Evolutionary conservation across 768 basidiomycete species (phyloP), one percentile per base, ranked within the genome.

Genomic region (Boletellus emodensis): DNA sequence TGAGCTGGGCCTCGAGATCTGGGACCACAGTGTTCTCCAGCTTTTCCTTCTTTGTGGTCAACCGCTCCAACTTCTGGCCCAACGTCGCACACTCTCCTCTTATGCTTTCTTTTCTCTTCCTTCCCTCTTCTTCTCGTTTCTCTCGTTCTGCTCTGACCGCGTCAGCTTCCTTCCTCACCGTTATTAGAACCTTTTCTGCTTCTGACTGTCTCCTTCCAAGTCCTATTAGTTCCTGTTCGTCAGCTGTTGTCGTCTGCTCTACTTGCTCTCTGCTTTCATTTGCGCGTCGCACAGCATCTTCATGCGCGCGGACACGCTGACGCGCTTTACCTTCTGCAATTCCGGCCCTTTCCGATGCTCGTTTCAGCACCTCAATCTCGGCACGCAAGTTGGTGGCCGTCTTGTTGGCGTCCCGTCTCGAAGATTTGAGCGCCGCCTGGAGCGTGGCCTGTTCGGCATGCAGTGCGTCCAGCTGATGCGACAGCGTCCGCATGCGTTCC

Each of bases 291-390:
- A 87, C 84, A 3, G 91, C 87, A 61, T 95, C 92, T 63, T 94
- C 92, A 35, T 95, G 71, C 1, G 94, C 90, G 11, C 93, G 76
- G 10, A 87, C 82, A 58, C 92, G 94, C 65, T 95, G 93, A 39
- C 83, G 82, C 10, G 85, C 83, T n/a, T 92, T 80, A 20, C 81
- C 75, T 64, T 97, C 94, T 2, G 80, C 77, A 1, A 81, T 76
- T 0, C 79, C 71, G 48, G 87, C 80, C 59, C 91, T 92, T 59
- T 95, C 93, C 4, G 85, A 84, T 1, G 90, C 81, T 4, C 90
- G 81, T 64, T 88, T 90, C 46, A 94, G 76, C 0, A 80, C 77
- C 33, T 94, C 89, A 39, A 95, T 92, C 69, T 95, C 92, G 2
- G 83, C 74, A 28, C 88, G 86, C 20, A 95, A 74, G 6, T 83